Conservation (phyloP, 1,284 basidiomycete genomes). For the Salmacisia buchloeana region DNA sequence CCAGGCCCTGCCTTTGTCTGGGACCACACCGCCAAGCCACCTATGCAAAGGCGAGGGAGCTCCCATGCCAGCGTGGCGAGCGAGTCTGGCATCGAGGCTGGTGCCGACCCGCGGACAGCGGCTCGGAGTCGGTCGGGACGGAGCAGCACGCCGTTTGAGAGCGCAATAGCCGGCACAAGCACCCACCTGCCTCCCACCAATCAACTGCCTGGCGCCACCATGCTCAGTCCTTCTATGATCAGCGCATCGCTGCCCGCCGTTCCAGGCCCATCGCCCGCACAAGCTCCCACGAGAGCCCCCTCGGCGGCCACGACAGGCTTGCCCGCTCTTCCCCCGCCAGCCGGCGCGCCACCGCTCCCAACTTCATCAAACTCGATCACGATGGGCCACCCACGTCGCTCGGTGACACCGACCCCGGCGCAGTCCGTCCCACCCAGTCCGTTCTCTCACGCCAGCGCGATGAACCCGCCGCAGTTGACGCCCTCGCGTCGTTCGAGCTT, state of each 20-base stretch:
- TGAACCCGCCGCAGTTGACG: slow-evolving; percentile 43
- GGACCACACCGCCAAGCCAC: slow-evolving; percentile 33
- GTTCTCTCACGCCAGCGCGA: slow-evolving; percentile 15
- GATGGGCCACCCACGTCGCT: slow-evolving; percentile 16
- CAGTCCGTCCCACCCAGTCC: slow-evolving; percentile 25
- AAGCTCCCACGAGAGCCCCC: background rate
- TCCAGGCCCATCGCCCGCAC: background rate
- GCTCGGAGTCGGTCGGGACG: slow-evolving; percentile 24
- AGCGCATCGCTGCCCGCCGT: background rate
- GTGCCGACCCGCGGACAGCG: background rate
- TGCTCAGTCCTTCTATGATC: slow-evolving; percentile 5
- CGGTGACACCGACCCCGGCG: slow-evolving; percentile 27
- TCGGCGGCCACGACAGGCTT: background rate
- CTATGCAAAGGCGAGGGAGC: slow-evolving; percentile 35
- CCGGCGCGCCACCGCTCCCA: background rate
- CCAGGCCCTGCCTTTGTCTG: slow-evolving; percentile 30
- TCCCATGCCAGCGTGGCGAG: slow-evolving; percentile 38
- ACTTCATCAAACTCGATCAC: slow-evolving; percentile 4
- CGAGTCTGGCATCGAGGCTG: slow-evolving; percentile 13
- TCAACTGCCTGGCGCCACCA: background rate
- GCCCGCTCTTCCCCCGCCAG: slow-evolving; percentile 10
- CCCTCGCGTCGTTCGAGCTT: slow-evolving; percentile 42
- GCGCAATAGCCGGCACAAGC: background rate
- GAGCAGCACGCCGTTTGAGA: slow-evolving; percentile 37
- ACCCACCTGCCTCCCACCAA: slow-evolving; percentile 1